These are phyloP conservation scores for Candida sithepensis DNA, from an alignment of 805 yeast species.

Conservation along the genomic window DNA sequence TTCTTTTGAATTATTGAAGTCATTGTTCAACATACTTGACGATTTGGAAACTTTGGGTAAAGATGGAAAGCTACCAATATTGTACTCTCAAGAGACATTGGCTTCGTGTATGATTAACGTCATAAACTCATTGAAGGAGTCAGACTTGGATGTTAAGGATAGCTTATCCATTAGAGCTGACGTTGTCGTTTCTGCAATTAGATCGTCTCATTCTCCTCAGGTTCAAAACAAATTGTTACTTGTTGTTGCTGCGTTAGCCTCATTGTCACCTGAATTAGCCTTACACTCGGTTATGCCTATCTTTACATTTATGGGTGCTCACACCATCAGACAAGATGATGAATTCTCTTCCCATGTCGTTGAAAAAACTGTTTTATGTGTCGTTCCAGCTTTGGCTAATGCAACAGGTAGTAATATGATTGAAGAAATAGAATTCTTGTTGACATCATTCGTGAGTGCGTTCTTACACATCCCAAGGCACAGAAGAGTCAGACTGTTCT, in stretches of 20 bases:
- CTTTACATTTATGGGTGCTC: conserved; percentile 98
- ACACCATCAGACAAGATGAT: conserved; percentile 93
- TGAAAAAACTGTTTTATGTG: conserved; percentile 84
- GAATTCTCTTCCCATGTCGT: conserved; percentile 91
- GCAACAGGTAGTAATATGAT: conserved; percentile 40
- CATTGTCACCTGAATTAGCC: conserved; percentile 85
- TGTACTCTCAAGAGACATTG: conserved; percentile 86
- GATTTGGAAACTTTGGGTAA: conserved; percentile 82
- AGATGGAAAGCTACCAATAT: conserved; percentile 88
- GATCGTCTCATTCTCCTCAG: conserved; percentile 88
- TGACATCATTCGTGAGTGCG: conserved; percentile 90
- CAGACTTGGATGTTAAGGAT: conserved; percentile 40
- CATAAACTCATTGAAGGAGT: conserved; percentile 50
- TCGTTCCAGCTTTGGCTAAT: conserved; percentile 80
- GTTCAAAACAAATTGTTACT: conserved; percentile 85
- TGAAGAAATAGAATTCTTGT: conserved; percentile 76
- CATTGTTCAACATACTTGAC: conserved; percentile 56
- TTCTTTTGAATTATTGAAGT: conserved; percentile 35
- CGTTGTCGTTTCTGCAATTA: conserved; percentile 82
- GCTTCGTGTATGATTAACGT: conserved; percentile 80
- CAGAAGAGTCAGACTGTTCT: conserved; percentile 82
- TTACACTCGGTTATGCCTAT: conserved; percentile 99
- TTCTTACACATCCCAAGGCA: conserved; percentile 95
- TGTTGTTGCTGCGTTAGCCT: conserved; percentile 83
- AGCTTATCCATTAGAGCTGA: conserved; percentile 79